Conservation (phyloP, 2,329 filamentous ascomycete genomes). For the Leptographium procerum region DNA sequence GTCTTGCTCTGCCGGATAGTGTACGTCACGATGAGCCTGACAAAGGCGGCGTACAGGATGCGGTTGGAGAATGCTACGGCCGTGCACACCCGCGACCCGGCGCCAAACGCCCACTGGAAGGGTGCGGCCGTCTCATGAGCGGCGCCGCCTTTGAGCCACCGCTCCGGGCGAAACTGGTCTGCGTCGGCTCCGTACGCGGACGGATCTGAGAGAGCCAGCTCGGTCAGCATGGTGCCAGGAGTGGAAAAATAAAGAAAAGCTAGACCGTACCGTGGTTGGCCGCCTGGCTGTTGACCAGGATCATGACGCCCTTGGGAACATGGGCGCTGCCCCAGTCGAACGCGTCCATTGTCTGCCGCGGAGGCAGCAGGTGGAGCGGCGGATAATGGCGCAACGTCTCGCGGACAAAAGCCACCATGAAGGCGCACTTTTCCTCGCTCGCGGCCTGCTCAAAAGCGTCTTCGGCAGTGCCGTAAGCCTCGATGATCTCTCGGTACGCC, state of each 20-base stretch:
- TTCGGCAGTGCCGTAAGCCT: neutral
- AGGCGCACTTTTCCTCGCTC: slow-evolving; percentile 1
- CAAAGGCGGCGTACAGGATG: slow-evolving; percentile 2
- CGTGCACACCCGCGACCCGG: slow-evolving; percentile 4
- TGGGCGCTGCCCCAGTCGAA: neutral
- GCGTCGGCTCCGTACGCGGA: slow-evolving; percentile 32
- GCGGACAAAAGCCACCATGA: neutral
- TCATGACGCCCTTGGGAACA: neutral
- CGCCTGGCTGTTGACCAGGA: slow-evolving; percentile 1
- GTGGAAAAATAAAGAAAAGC: neutral
- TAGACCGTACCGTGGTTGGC: neutral
- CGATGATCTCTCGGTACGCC: slow-evolving; percentile 2
- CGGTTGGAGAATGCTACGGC: slow-evolving; percentile 3
- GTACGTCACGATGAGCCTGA: slow-evolving; percentile 3
- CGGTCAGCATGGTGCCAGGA: no score
- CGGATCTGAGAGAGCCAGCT: slow-evolving; percentile 15
- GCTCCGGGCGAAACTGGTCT: slow-evolving; percentile 31
- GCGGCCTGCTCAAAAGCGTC: neutral
- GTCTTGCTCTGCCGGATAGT: neutral
- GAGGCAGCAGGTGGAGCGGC: neutral
- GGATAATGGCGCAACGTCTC: slow-evolving; percentile 4
- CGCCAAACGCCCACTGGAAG: slow-evolving; percentile 2
- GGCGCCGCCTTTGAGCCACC: slow-evolving; percentile 28
- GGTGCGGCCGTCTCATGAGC: neutral
- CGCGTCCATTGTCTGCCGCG: neutral